Conservation (phyloP, 306 rosid genomes). For the Geum urbanum region DNA sequence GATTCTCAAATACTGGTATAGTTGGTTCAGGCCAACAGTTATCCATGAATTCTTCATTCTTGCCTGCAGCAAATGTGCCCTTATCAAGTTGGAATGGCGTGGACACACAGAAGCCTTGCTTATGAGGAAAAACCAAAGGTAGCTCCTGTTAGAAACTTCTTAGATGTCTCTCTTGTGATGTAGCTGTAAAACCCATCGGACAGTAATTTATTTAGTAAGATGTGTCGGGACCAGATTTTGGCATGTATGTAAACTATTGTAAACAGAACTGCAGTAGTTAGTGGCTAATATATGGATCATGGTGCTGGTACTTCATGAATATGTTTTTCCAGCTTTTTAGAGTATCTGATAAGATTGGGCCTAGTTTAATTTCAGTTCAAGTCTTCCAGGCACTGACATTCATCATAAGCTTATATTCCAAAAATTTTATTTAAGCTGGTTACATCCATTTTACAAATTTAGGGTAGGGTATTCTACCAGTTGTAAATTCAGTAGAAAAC, state of each 20-base stretch:
- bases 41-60: constrained; percentile 36
- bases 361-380: too few relatives aligned
- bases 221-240: constrained; percentile 15
- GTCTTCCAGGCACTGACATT: too few relatives aligned
- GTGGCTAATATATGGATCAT: background rate
- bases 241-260: background rate
- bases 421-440: too few relatives aligned
- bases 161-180: constrained; percentile 23
- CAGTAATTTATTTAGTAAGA: background rate
- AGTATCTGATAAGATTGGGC: too few relatives aligned
- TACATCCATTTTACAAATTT: too few relatives aligned
- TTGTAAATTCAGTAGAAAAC: too few relatives aligned
- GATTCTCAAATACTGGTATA: constrained; percentile 28
- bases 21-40: constrained; percentile 43
- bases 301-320: background rate
- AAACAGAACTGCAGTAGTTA: constrained; percentile 13
- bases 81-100: constrained; percentile 29
- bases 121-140: constrained; percentile 34
- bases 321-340: background rate
- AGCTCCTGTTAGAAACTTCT: constrained; percentile 17
- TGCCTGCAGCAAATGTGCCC: constrained; percentile 23
- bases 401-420: too few relatives aligned
- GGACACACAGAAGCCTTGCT: constrained; percentile 36
- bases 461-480: too few relatives aligned
- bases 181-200: background rate